Evolutionary conservation across 352 stramenopile genomes (phyloP), one percentile per base, ranked within the genome.

Genomic region (Phytophthora nicotianae): DNA sequence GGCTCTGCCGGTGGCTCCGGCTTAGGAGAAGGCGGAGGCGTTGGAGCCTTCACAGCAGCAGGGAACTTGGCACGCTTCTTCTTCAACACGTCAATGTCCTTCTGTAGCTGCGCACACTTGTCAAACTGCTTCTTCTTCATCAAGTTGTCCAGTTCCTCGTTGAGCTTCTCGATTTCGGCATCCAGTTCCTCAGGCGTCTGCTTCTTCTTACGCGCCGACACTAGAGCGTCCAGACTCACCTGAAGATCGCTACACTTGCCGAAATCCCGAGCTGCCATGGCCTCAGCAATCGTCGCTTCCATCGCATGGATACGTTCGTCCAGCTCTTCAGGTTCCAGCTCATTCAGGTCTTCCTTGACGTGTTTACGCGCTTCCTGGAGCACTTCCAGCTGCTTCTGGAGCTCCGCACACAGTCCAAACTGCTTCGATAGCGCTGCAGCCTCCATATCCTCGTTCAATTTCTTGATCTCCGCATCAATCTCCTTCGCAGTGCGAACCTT

Each of bases 51-150:
- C n/a, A 52, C 48, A 43, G 53, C 42, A 35, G 65, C 53, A 62
- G 65, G 70, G 55, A 91, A 90, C 60, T 84, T 84, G 0, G 80
- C 79, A 10, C 85, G 53, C 11, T 80, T 80, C 50, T 83, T 87
- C 58, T 95, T 95, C 33, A 94, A 47, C 16, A 77, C 70, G 37
- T 94, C 85, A 40, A 96, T 92, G 27, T 96, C 78, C 21, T 82
- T 90, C 27, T 96, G 88, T 35, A 96, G 73, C n/a, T 90, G 68
- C 0, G 84, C 79, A 45, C 87, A 96, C 58, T 96, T 95, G 45
- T 91, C 83, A 41, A 96, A 96, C 53, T 91, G 66, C 53, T 96
- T 96, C 21, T 79, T 75, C 48, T 89, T 72, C 86, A 96, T 92
- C 37, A 88, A 50, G 2, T 54, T 58, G 16, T 75, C 74, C 11